Conservation (phyloP, 176 grass and related monocot species). For the Alopecurus myosuroides region DNA sequence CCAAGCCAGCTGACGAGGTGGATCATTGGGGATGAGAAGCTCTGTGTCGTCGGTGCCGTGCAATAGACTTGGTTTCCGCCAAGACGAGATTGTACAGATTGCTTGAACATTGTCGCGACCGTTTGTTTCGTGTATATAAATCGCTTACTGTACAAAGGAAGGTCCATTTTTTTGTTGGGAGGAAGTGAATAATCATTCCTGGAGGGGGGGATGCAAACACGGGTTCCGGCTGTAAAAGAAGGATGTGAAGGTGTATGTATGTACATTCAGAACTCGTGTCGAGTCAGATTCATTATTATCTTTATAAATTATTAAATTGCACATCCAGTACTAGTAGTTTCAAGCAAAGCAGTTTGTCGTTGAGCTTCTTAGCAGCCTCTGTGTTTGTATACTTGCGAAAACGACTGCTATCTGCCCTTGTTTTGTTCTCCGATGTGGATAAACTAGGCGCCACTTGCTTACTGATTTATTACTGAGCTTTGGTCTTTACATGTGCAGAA, state of each 20-base stretch:
- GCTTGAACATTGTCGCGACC: neutral
- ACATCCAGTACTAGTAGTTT: neutral
- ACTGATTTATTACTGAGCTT: neutral
- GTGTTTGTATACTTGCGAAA: neutral
- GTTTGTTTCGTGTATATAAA: neutral
- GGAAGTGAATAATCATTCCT: neutral
- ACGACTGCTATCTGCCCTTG: neutral
- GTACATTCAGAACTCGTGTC: neutral
- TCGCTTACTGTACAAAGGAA: neutral
- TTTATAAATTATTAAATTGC: neutral
- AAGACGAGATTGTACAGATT: constrained; percentile 3
- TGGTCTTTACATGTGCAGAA: neutral
- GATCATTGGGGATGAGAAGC: constrained; percentile 83
- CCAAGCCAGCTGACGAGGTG: constrained; percentile 71
- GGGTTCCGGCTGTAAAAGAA: neutral
- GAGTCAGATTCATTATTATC: neutral
- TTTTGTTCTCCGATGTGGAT: neutral
- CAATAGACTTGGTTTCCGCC: neutral
- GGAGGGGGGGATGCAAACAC: neutral
- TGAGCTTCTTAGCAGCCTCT: neutral
- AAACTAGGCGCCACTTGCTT: constrained; percentile 9
- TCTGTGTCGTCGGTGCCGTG: constrained; percentile 7
- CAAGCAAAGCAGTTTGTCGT: neutral
- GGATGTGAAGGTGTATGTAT: neutral
- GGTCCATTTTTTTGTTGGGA: constrained; percentile 15